phyloP scores from a whole-genome alignment of 2,329 filamentous ascomycete genomes.

The Ilyonectria mors-panacis region DNA sequence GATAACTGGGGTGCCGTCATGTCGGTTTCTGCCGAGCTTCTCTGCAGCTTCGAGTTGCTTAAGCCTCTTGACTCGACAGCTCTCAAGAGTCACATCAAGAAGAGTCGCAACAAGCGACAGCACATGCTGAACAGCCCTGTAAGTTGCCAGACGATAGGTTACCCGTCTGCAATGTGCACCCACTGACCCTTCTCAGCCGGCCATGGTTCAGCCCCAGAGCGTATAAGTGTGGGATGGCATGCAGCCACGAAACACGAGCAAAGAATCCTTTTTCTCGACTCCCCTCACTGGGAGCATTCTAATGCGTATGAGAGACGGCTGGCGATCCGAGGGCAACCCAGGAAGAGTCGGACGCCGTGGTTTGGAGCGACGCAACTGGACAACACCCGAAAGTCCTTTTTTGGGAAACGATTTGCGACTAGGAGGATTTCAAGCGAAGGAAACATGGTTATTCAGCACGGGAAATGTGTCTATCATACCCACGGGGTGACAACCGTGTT shows the following conservation, averaged over 20 bases:
- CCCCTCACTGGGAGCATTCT: conserved; percentile 10
- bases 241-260: conserved; percentile 37
- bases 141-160: conserved; percentile 60
- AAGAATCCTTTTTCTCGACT: conserved; percentile 31
- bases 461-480: conserved; percentile 41
- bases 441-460: conserved; percentile 38
- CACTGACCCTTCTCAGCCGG: conserved; percentile 59
- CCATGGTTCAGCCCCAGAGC: conserved; percentile 70
- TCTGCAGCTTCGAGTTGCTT: conserved; percentile 97
- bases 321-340: conserved; percentile 44
- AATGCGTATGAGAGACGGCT: conserved; percentile 36
- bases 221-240: conserved; percentile 55
- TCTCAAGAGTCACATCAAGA: conserved; percentile 99
- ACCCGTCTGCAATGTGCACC: not conserved
- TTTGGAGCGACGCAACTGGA: conserved; percentile 41
- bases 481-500: conserved; percentile 52
- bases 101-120: conserved; percentile 93
- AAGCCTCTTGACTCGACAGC: conserved; percentile 97
- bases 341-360: conserved; percentile 33
- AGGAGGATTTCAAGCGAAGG: conserved; percentile 33
- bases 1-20: conserved; percentile 99
- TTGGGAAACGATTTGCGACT: conserved; percentile 36
- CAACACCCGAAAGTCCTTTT: conserved; percentile 30
- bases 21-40: conserved; percentile 93
- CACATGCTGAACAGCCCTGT: conserved; percentile 97